Evolutionary conservation across 768 basidiomycete genomes (phyloP).

Genomic region (Calocybe gangraenosa): DNA sequence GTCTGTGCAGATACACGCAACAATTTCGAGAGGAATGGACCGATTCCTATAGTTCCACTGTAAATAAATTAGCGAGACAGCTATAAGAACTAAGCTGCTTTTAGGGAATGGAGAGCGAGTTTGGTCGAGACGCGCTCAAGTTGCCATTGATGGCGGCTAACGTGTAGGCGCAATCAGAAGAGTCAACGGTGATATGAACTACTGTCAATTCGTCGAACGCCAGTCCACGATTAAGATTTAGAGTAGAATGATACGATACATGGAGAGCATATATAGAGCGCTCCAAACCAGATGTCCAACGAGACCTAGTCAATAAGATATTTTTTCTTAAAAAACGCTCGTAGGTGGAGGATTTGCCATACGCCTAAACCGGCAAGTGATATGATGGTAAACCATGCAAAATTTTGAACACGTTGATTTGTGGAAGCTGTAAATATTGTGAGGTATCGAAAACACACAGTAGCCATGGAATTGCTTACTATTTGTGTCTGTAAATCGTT

Average conservation of each 20-base stretch:
- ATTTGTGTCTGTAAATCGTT: constrained; percentile 84
- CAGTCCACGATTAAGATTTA: constrained; percentile 3
- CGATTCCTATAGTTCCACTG: too few species aligned
- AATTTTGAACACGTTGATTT: constrained; percentile 85
- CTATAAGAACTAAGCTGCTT: too few species aligned
- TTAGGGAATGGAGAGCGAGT: too few species aligned
- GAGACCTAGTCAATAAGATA: constrained; percentile 78
- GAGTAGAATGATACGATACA: constrained; percentile 5
- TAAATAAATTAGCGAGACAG: too few species aligned
- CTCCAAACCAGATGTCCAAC: background rate
- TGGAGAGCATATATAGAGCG: background rate
- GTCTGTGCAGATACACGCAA: too few species aligned
- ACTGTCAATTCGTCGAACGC: too few species aligned
- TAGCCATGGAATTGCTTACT: constrained; percentile 43
- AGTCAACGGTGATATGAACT: too few species aligned
- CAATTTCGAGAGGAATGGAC: too few species aligned
- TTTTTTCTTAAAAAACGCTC: constrained; percentile 94
- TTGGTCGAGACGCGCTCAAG: too few species aligned
- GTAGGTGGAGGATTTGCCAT: constrained; percentile 95
- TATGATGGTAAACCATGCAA: constrained; percentile 84
- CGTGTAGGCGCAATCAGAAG: too few species aligned
- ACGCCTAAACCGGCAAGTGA: constrained; percentile 76
- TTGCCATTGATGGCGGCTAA: too few species aligned
- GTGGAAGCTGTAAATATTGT: constrained; percentile 69
- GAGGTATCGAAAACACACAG: background rate